Percentiles rank a stretch among this genome's conserved stretches.
Evolutionary conservation across 2,329 filamentous ascomycete genomes (phyloP).

Genomic region (Myriosclerotinia curreyana): DNA sequence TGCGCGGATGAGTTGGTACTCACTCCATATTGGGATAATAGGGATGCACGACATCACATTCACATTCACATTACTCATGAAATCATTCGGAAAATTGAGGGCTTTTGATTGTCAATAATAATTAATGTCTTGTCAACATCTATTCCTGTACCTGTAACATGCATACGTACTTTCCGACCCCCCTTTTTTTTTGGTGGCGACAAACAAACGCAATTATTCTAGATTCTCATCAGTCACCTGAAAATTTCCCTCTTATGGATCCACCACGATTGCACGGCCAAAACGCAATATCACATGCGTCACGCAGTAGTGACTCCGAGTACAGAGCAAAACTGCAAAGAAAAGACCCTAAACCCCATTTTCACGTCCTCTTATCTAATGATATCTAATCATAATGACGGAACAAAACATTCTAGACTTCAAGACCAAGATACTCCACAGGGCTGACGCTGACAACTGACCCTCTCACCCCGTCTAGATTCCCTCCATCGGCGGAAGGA

Average conservation of each 20-base stretch:
- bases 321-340: background rate
- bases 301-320: background rate
- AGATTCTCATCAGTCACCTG: too few species aligned
- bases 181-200: too few species aligned
- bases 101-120: too few species aligned
- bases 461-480: background rate
- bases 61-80: background rate
- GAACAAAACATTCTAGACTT: background rate
- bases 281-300: background rate
- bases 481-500: too few species aligned
- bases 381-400: too few species aligned
- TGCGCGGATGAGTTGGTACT: constrained; percentile 3
- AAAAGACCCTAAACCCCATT: too few species aligned
- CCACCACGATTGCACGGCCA: background rate
- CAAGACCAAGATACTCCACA: background rate
- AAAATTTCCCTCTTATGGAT: too few species aligned
- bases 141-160: too few species aligned
- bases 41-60: constrained; percentile 1
- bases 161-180: background rate
- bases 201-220: too few species aligned
- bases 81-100: background rate
- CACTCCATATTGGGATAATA: too few species aligned
- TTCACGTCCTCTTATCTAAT: constrained; percentile 1
- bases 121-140: background rate
- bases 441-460: background rate